phyloP scores from a whole-genome alignment of 441 rosid genomes.

The Syzygium malaccense region DNA sequence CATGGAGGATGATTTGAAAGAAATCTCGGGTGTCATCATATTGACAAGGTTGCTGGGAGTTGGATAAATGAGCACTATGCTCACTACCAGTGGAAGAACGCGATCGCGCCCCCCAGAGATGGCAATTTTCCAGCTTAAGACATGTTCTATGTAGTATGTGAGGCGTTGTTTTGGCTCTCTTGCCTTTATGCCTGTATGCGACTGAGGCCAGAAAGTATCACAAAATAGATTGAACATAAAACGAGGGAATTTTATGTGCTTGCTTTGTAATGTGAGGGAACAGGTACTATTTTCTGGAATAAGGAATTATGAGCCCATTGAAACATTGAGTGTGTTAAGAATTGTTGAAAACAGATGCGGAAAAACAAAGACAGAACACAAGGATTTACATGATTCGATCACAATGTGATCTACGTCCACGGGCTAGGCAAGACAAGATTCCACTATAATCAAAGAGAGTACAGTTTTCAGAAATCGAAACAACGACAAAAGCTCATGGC shows the following conservation, averaged over 20 bases:
- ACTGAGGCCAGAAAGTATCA: not conserved
- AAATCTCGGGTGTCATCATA: constrained; percentile 26
- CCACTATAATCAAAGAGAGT: too few relatives aligned
- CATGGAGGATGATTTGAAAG: constrained; percentile 16
- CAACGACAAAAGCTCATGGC: too few relatives aligned
- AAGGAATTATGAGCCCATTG: not conserved
- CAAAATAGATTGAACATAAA: not conserved
- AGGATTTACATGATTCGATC: too few relatives aligned
- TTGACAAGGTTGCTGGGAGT: constrained; percentile 20
- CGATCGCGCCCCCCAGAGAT: constrained; percentile 13
- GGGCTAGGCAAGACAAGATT: too few relatives aligned
- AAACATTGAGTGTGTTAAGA: not conserved
- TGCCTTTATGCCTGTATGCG: not conserved
- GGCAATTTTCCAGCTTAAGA: not conserved
- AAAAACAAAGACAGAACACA: too few relatives aligned
- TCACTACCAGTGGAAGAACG: not conserved
- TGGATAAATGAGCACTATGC: not conserved
- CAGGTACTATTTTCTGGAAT: not conserved
- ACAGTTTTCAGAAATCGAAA: too few relatives aligned
- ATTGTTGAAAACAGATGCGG: too few relatives aligned
- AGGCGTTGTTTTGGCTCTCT: not conserved
- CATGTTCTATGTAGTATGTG: not conserved
- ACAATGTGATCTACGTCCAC: too few relatives aligned
- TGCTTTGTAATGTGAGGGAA: not conserved
- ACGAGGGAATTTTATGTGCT: not conserved